Base-by-base conservation (phyloP, 208 protist species). In the Blechomonas ayalai region DNA sequence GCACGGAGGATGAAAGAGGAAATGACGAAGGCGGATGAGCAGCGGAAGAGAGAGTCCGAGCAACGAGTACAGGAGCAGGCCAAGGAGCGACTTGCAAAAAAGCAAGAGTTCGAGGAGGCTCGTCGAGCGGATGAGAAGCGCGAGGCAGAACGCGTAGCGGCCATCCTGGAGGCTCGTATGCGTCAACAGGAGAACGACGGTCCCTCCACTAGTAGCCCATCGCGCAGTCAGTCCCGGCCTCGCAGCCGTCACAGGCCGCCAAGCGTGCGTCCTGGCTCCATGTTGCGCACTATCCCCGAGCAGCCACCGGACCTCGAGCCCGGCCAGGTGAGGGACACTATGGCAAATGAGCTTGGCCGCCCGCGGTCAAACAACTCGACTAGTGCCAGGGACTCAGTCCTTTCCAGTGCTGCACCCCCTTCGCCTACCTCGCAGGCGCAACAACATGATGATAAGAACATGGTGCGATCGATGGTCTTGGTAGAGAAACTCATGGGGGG, bases 301-400 rank as follows among this genome's bases (percentile, higher is more conserved):
- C 78, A 87, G 60, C 78, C 78, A 20, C 71, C 72, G 22, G 78
- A 87, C 35, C 37, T 72, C 13, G 55, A 50, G 34, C 73, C 54
- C 3, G 54, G 61, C 16, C 45, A 80, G 39, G 62, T 87, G 12
- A 58, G 54, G 42, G 78, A 82, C 45, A 59, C 34, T 1, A 41
- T 83, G 32, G 70, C 60, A 0, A 58, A 66, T 9, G 62, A 66
- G 3, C 38, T 52, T 3, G 23, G 59, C 4, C 31, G 32, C n/a
- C 51, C 41, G 46, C 19, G 24, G 26, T n/a, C 31, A 20, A 26
- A 55, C 39, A 22, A 16, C 23, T 5, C 10, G 25, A 7, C 6
- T 10, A 25, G 22, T 15, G 31, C 13, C 19, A 3, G 12, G 24
- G n/a, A 34, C 31, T 34, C 31, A n/a, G 12, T 34, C 31, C 10